These are phyloP conservation scores for Reutealis trisperma DNA, from an alignment of 345 rosid species.

Conservation along the genomic window DNA sequence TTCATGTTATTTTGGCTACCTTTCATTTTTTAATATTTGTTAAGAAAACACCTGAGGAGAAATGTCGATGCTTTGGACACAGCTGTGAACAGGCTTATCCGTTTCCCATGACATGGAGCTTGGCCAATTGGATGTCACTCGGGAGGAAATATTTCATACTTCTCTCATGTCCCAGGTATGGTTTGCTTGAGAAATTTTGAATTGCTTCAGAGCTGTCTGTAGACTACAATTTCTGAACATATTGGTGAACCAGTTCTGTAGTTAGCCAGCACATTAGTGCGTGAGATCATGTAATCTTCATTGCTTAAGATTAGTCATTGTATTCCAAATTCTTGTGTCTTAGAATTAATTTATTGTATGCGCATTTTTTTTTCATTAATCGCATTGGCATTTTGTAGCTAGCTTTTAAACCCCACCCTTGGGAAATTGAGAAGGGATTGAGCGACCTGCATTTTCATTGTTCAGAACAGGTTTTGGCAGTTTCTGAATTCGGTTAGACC, in stretches of 20 bases:
- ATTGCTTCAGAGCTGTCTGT: background rate
- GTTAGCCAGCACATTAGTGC: background rate
- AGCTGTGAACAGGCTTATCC: constrained; percentile 72
- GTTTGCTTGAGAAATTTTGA: background rate
- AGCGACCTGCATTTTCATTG: too few relatives aligned
- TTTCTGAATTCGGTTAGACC: too few relatives aligned
- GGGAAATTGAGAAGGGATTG: too few relatives aligned
- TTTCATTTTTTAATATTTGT: constrained; percentile 42
- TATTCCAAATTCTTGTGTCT: background rate
- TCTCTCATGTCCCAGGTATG: background rate
- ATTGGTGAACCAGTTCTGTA: background rate
- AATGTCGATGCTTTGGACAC: constrained; percentile 81
- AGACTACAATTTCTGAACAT: background rate
- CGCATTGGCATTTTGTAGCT: background rate
- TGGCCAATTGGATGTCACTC: background rate
- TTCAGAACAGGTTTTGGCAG: too few relatives aligned
- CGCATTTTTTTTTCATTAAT: background rate
- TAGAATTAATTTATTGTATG: background rate
- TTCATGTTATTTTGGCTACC: background rate
- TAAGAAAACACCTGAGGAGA: constrained; percentile 74
- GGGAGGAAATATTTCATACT: background rate
- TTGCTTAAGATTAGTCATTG: too few relatives aligned
- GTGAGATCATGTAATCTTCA: background rate
- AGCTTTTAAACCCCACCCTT: background rate
- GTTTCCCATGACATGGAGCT: constrained; percentile 39